A percentile compares a stretch with the other conserved stretches of the same genome.
These are phyloP conservation scores for Vigna reflexopilosa DNA, from an alignment of 306 rosid genomes.

Conservation along the genomic window DNA sequence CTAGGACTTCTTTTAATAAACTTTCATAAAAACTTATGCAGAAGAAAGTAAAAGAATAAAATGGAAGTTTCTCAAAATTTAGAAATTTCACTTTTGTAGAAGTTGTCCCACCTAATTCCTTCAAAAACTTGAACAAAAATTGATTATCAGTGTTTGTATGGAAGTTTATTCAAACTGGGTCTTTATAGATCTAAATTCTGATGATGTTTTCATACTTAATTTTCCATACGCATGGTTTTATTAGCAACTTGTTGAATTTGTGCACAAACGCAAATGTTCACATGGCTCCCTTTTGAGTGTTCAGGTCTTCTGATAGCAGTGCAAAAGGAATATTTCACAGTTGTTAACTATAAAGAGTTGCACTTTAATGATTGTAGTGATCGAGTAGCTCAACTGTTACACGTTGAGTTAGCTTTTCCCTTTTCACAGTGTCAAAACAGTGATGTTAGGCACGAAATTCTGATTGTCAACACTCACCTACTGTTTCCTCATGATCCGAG, in stretches of 20 bases:
- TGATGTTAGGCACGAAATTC: conserved; percentile 49
- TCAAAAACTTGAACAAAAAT: too few relatives aligned
- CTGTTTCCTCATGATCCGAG: conserved; percentile 64
- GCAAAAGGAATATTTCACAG: conserved; percentile 50
- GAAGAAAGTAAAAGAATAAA: background rate
- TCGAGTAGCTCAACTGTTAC: conserved; percentile 64
- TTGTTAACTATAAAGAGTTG: conserved; percentile 54
- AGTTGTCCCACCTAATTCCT: too few relatives aligned
- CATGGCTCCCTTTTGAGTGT: conserved; percentile 29
- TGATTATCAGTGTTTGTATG: background rate
- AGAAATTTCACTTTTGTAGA: background rate
- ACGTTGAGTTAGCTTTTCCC: conserved; percentile 51
- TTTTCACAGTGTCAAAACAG: conserved; percentile 43
- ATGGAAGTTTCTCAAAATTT: background rate
- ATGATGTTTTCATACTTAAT: conserved; percentile 6
- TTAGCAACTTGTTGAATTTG: background rate
- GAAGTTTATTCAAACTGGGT: background rate
- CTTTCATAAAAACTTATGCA: background rate
- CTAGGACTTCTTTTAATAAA: background rate
- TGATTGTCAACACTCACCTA: conserved; percentile 64
- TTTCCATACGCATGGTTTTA: conserved; percentile 10
- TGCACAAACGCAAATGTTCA: conserved; percentile 8
- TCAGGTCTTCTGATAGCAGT: conserved; percentile 63
- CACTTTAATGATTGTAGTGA: conserved; percentile 62
- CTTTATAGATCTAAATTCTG: background rate